These are phyloP conservation scores for Didymella segeticola DNA, from an alignment of 2,329 filamentous ascomycete species.

Conservation along the genomic window DNA sequence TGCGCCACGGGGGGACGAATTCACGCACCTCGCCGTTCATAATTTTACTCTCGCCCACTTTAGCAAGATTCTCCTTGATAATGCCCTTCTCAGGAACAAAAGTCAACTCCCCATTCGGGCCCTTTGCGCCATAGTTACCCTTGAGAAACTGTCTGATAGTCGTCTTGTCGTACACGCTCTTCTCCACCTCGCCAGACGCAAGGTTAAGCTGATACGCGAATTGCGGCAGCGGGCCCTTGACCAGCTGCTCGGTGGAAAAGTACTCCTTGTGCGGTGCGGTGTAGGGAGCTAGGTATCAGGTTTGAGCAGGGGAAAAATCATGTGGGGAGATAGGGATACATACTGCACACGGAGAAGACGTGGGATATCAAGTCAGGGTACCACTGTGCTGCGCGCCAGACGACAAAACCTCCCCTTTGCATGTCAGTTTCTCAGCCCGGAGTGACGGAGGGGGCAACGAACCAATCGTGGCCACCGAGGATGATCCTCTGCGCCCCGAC, in stretches of 20 bases:
- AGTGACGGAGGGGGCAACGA: background rate
- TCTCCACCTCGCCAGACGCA: conserved; percentile 64
- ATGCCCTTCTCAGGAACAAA: conserved; percentile 70
- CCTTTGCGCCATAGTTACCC: conserved; percentile 72
- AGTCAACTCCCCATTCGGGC: conserved; percentile 60
- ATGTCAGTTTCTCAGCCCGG: conserved; percentile 6
- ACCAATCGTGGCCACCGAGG: conserved; percentile 89
- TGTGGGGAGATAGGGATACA: background rate
- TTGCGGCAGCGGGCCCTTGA: conserved; percentile 66
- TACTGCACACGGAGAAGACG: conserved; percentile 77
- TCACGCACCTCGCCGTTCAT: conserved; percentile 65
- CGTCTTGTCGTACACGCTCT: conserved; percentile 59
- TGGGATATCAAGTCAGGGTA: conserved; percentile 71
- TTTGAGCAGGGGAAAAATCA: background rate
- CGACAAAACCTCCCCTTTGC: conserved; percentile 73
- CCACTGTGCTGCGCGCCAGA: conserved; percentile 77
- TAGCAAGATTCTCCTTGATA: conserved; percentile 66
- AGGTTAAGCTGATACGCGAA: conserved; percentile 89
- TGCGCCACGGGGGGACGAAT: background rate
- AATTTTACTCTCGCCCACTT: conserved; percentile 64
- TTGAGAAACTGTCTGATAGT: conserved; percentile 74
- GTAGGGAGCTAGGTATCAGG: conserved; percentile 60
- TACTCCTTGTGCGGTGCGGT: conserved; percentile 60
- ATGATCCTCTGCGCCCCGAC: conserved; percentile 68
- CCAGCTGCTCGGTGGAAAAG: conserved; percentile 65